Conservation (phyloP, 176 grass and related monocot species). For the Cenchrus fungigraminus region DNA sequence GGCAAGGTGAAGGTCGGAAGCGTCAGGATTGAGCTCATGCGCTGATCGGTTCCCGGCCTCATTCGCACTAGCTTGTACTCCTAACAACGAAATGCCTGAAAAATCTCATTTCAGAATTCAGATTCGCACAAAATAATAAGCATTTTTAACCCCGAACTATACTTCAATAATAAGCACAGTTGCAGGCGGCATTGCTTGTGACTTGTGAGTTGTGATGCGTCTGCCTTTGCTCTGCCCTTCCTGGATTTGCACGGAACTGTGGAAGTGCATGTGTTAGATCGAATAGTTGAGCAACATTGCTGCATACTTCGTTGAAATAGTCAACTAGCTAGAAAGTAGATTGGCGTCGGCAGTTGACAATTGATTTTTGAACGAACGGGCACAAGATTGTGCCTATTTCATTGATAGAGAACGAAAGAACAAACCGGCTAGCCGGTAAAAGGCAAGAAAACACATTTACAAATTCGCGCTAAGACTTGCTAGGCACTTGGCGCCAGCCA, state of each 20-base stretch:
- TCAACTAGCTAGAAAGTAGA: too few species aligned
- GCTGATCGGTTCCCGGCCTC: not conserved
- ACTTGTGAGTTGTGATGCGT: not conserved
- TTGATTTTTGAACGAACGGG: too few species aligned
- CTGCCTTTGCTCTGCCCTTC: not conserved
- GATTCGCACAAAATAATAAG: not conserved
- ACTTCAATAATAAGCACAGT: not conserved
- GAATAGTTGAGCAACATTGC: not conserved
- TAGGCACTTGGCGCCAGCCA: too few species aligned
- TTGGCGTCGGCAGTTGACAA: too few species aligned
- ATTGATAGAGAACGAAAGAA: too few species aligned
- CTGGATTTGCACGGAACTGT: not conserved
- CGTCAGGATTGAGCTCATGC: slow-evolving; percentile 43
- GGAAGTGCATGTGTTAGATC: not conserved
- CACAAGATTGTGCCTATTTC: too few species aligned
- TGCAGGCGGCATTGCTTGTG: not conserved
- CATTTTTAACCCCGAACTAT: not conserved
- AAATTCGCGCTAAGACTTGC: too few species aligned
- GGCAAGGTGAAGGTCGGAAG: slow-evolving; percentile 44
- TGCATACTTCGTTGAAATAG: not conserved
- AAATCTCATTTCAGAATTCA: not conserved
- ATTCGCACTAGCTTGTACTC: not conserved
- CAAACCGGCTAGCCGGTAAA: too few species aligned
- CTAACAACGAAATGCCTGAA: not conserved
- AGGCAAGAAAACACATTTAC: too few species aligned